Base-by-base conservation (phyloP, 768 basidiomycete species). In the Leccinum uliginosum region DNA sequence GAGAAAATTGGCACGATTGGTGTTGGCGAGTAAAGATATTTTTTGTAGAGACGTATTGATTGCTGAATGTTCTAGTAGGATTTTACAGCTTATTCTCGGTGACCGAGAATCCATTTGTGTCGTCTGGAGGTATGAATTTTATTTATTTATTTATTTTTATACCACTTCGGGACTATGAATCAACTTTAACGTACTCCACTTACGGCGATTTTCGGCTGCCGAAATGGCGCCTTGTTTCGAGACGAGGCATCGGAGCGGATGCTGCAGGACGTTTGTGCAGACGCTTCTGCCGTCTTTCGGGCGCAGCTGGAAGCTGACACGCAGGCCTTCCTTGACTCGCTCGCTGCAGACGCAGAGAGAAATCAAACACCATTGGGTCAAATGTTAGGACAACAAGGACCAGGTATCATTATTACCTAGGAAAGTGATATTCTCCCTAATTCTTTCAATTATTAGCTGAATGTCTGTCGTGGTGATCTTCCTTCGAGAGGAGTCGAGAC, bases 61-160 rank as follows among this genome's bases (percentile, higher is more conserved):
- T 1, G 14, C 38, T 3, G 12, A 17, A 17, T 9, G 4, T 6
- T 45, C 40, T 12, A 32, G 45, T 24, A 84, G 84, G 86, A 6
- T 89, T 91, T 70, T 91, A 91, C 65, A 87, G 87, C 61, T 67
- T 91, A 26, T 91, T 92, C 66, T 91, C 89, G 0, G 83, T 89
- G 4, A 91, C 90, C 3, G 90, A 92, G 58, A 85, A 88, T 61
- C 90, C 90, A 0, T 87, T 89, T 65, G 89, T 92, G 1, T 87
- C 81, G 3, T 92, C 89, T 17, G 89, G 89, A 75, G 83, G 87
- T 87, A 67, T 50, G 57, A n/a, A n/a, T n/a, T n/a, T n/a, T n/a
- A n/a, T n/a, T n/a, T n/a, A n/a, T n/a, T n/a, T n/a, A n/a, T 73
- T 62, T 75, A 24, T 14, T 32, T 40, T 3, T 29, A 6, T n/a